Base-by-base conservation (phyloP, 805 yeast species). In the Spathaspora sp. region DNA sequence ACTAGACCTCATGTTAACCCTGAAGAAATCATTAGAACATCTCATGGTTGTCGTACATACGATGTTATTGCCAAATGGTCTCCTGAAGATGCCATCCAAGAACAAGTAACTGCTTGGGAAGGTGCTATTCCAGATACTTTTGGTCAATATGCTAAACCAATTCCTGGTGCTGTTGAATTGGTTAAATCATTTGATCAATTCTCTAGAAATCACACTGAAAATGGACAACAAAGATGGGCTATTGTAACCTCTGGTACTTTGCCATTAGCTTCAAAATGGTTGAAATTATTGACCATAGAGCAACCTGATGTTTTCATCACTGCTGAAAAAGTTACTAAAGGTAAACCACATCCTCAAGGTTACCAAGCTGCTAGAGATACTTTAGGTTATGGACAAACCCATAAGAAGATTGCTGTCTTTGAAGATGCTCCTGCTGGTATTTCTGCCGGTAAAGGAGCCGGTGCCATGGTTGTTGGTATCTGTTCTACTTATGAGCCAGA, bases 401-500 rank as follows among this genome's bases (percentile, higher is more conserved):
- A 58, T 49, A 65, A 70, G 57, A 72, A 73, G 60, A 76, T 72
- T 50, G 84, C 88, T 43, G 91, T 86, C 48, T 89, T 89, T 63
- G 96, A 89, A 73, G 96, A 89, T 66, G 96, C 96, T 45, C 93
- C 91, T 53, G 92, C 94, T 47, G 96, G 96, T 65, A 82, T 88
- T 56, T 71, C 80, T 60, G 93, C 96, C 40, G 96, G 96, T 64
- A 82, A 83, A 65, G 87, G 79, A 51, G 92, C 94, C 23, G 96
- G 92, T 53, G 90, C 94, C 66, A 77, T 80, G 64, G 86, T 87
- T 54, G 82, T 89, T 60, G 96, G 96, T 64, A 85, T 89, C 68
- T 87, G 92, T 58, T 85, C 93, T 55, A 83, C 94, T 50, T 87
- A 86, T 69, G 83, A 79, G 57, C 79, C 87, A 40, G 85, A 82